Conservation (phyloP, 148 eudicot species). For the Rhododendron mucronatum region DNA sequence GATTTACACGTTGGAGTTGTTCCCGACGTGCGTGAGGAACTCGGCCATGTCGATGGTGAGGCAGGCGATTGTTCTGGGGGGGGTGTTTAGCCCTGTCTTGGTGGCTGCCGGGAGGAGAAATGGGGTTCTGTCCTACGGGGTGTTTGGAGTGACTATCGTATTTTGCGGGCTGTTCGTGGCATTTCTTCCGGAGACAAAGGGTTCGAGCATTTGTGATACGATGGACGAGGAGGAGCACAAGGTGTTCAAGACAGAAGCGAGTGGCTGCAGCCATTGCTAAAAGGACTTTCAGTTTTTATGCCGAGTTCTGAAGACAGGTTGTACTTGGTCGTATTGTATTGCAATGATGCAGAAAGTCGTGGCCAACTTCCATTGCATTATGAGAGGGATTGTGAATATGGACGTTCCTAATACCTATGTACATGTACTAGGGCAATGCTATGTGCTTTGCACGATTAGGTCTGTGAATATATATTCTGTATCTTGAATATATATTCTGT, state of each 20-base stretch:
- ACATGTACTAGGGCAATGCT: too few species aligned
- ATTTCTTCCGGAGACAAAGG: slow-evolving; percentile 56
- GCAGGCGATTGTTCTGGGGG: slow-evolving; percentile 59
- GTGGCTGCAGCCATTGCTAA: not conserved
- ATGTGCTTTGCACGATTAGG: too few species aligned
- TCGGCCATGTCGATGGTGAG: slow-evolving; percentile 65
- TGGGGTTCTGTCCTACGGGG: slow-evolving; percentile 43
- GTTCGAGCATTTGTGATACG: slow-evolving; percentile 35
- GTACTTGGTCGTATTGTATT: too few species aligned
- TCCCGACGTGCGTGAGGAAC: slow-evolving; percentile 72
- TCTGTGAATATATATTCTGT: too few species aligned
- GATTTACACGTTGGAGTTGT: slow-evolving; percentile 57
- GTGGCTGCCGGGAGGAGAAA: slow-evolving; percentile 40
- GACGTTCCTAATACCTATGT: too few species aligned
- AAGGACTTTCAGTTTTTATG: not conserved
- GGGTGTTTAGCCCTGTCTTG: slow-evolving; percentile 44
- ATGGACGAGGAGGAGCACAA: slow-evolving; percentile 62
- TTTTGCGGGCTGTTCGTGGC: slow-evolving; percentile 34
- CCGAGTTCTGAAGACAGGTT: too few species aligned
- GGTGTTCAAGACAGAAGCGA: not conserved
- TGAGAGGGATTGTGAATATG: too few species aligned
- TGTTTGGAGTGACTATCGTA: slow-evolving; percentile 47
- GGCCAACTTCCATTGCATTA: too few species aligned
- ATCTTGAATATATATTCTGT: too few species aligned
- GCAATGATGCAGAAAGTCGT: too few species aligned